Evolutionary conservation across 106 monocot species (phyloP).

Genomic region (Alisma plantagoaquatica): DNA sequence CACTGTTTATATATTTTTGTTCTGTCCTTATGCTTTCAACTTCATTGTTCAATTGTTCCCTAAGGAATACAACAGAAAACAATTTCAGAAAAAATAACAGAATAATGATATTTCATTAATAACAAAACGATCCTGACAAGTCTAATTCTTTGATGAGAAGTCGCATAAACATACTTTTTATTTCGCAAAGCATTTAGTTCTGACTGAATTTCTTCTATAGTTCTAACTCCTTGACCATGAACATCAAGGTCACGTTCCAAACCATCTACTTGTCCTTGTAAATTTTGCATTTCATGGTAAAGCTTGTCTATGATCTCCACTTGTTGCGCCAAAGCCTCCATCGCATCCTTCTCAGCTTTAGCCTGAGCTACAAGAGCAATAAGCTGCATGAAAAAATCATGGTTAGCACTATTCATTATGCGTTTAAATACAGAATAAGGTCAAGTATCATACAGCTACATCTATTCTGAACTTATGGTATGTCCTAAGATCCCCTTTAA

Average conservation of each 20-base stretch:
- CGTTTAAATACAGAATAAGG: neutral
- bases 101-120: neutral
- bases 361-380: slow-evolving; percentile 82
- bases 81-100: neutral
- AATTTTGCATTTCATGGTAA: slow-evolving; percentile 45
- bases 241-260: slow-evolving; percentile 75
- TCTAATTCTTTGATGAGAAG: neutral
- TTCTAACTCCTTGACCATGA: slow-evolving; percentile 70
- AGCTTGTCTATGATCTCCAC: slow-evolving; percentile 53
- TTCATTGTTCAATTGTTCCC: slow-evolving; percentile 60
- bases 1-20: slow-evolving; percentile 47
- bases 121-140: neutral
- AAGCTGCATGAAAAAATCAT: slow-evolving; percentile 37
- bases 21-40: slow-evolving; percentile 71
- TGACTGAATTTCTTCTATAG: slow-evolving; percentile 70
- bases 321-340: slow-evolving; percentile 67
- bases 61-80: slow-evolving; percentile 13
- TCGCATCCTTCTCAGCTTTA: slow-evolving; percentile 74
- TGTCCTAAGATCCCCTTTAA: too few relatives aligned
- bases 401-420: neutral
- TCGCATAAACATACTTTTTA: slow-evolving; percentile 9
- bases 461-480: too few relatives aligned
- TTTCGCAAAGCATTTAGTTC: slow-evolving; percentile 34
- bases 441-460: too few relatives aligned
- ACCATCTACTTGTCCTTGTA: slow-evolving; percentile 57